A percentile compares a stretch with the other conserved stretches of the same genome.
These are phyloP conservation scores for Tetraselmis striata DNA, from an alignment of 139 green algal species.

Conservation along the genomic window DNA sequence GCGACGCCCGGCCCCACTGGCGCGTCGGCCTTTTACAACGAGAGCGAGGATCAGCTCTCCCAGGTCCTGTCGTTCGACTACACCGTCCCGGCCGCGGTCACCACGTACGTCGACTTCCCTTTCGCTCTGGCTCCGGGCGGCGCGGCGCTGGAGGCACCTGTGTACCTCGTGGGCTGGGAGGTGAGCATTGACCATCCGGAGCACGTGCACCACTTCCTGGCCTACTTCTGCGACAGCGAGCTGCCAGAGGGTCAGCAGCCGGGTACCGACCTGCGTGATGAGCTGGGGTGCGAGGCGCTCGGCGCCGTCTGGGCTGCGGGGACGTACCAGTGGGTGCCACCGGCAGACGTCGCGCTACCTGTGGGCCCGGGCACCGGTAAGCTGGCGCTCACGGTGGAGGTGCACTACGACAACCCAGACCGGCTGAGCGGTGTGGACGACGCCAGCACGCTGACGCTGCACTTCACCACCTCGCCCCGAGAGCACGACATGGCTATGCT, in stretches of 20 bases:
- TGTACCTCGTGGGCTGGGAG: not conserved
- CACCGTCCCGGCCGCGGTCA: not conserved
- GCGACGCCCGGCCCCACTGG: too few relatives aligned
- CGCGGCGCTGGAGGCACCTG: not conserved
- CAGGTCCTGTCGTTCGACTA: not conserved
- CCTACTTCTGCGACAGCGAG: not conserved
- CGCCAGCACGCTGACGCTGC: not conserved
- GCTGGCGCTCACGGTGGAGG: not conserved
- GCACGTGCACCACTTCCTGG: not conserved
- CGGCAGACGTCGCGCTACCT: not conserved
- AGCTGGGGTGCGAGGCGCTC: not conserved
- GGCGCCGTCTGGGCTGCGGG: not conserved
- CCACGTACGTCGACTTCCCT: not conserved
- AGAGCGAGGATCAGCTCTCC: not conserved
- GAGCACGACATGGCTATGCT: not conserved
- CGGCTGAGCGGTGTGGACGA: not conserved
- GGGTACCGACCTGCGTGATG: not conserved
- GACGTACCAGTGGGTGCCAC: not conserved
- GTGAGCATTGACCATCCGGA: not conserved
- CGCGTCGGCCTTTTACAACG: too few relatives aligned
- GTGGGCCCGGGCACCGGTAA: not conserved
- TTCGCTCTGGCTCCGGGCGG: not conserved
- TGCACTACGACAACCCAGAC: not conserved
- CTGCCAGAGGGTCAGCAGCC: not conserved
- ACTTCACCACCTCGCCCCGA: not conserved